Conservation (phyloP, 495 filamentous ascomycete species). For the Aspergillus haitiensis region DNA sequence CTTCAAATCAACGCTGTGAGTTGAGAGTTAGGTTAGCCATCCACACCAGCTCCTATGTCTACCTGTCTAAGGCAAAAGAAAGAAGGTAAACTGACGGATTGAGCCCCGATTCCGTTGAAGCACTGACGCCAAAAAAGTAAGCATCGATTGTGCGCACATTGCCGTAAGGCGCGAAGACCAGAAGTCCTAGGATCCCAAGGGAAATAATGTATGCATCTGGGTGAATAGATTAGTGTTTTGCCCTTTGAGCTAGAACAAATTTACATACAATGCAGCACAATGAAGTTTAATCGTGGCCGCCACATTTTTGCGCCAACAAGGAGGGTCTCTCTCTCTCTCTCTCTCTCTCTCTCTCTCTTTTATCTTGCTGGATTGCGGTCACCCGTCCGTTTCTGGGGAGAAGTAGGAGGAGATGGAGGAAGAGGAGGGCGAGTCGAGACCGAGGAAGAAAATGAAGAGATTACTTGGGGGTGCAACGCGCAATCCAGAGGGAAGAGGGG, state of each 20-base stretch:
- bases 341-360: background rate
- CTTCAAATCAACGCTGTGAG: constrained; percentile 36
- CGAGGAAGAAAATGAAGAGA: no score
- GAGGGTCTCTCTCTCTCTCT: background rate
- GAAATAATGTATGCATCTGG: constrained; percentile 42
- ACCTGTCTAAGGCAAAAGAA: background rate
- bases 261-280: constrained; percentile 59
- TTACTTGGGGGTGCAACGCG: background rate
- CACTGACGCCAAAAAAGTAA: constrained; percentile 46
- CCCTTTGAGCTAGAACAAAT: background rate
- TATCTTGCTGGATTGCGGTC: background rate
- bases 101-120: constrained; percentile 44
- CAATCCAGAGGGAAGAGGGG: background rate
- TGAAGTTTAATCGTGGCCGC: constrained; percentile 60
- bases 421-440: no score
- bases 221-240: constrained; percentile 5
- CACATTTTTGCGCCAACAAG: constrained; percentile 23
- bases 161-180: constrained; percentile 42
- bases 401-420: no score
- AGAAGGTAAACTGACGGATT: constrained; percentile 35
- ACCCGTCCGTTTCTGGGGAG: background rate
- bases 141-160: constrained; percentile 43
- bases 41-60: background rate
- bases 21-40: background rate
- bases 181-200: constrained; percentile 34